A percentile compares a stretch with the other conserved stretches of the same genome.
Evolutionary conservation across 2,329 filamentous ascomycete genomes (phyloP).

Genomic region (Epichloe uncinata): DNA sequence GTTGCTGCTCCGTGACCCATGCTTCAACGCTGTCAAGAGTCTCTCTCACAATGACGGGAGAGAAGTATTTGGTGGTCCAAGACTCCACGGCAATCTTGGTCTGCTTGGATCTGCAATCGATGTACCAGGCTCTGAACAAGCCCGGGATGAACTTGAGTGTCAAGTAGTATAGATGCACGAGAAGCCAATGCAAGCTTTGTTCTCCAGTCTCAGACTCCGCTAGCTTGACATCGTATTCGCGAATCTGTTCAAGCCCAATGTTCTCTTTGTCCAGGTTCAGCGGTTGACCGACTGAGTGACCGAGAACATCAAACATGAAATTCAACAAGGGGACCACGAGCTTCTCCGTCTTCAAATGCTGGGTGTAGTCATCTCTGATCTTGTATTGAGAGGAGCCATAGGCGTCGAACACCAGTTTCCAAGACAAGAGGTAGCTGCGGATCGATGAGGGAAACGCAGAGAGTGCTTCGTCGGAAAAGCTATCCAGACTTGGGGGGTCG

Average conservation of each 20-base stretch:
- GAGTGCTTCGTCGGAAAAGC: constrained; percentile 51
- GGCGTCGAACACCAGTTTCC: constrained; percentile 82
- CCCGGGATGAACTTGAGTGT: constrained; percentile 64
- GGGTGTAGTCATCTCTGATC: constrained; percentile 67
- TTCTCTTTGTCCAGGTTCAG: constrained; percentile 58
- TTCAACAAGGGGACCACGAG: constrained; percentile 57
- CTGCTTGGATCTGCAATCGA: constrained; percentile 66
- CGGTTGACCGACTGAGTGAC: constrained; percentile 59
- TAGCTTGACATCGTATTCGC: constrained; percentile 36
- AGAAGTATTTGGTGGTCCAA: constrained; percentile 81
- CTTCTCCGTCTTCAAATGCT: constrained; percentile 62
- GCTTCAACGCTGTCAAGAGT: constrained; percentile 52
- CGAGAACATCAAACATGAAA: constrained; percentile 75
- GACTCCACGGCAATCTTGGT: constrained; percentile 65
- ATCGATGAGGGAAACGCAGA: constrained; percentile 56
- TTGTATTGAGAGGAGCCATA: constrained; percentile 68
- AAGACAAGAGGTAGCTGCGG: constrained; percentile 73
- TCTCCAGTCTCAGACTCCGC: constrained; percentile 49
- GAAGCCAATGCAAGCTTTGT: constrained; percentile 67
- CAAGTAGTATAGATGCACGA: constrained; percentile 78
- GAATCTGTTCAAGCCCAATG: constrained; percentile 44
- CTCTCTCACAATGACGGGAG: constrained; percentile 52
- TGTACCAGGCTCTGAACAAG: constrained; percentile 73
- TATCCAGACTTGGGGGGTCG: constrained; percentile 61
- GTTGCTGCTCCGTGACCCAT: constrained; percentile 47